Base-by-base conservation (phyloP, 176 grass and related monocot species). In the Carex cristatella region DNA sequence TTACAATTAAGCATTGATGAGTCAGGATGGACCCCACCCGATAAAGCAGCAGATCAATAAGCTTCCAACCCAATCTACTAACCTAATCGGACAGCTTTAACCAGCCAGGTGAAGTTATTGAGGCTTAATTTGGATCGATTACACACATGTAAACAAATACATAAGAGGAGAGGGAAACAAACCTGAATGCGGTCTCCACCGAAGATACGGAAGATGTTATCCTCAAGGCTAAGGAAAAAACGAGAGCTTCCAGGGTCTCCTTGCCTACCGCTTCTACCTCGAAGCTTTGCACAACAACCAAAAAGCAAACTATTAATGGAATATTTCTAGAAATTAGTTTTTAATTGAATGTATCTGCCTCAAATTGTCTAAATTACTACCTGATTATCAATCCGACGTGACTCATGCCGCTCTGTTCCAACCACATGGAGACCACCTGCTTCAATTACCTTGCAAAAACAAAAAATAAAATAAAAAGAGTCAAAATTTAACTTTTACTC, bases 141-240 rank as follows among this genome's bases (percentile, higher is more conserved):
- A 2, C 40, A 49, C 16, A 49, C n/a, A 51, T 28, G 69, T 73
- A 32, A 51, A 15, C 11, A 51, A 31, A 54, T 69, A 57, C 27
- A 78, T 78, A 78, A 78, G 83, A 58, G 40, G 79, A 74, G 80
- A 83, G 88, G 76, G 62, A 84, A 42, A 89, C 33, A 63, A 81
- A 95, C 95, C 95, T 94, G 95, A 91, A 98, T 93, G 76, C 95
- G 89, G 85, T 98, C 95, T 84, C 95, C 95, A 81, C 95, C 95
- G 73, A 98, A 98, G 49, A 98, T 94, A 49, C 91, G 80, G 85
- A 98, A 98, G 46, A 98, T 93, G 84, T 98, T 98, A 90, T 98
- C 95, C 88, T 95, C 95, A 6, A 98, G 91, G 85, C 95, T 98
- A 87, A 98, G 95, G 80, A 98, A 98, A 83, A 95, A 98, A 1